Evolutionary conservation across 129 eudicot species (phyloP).

Genomic region (Calendula officinalis): DNA sequence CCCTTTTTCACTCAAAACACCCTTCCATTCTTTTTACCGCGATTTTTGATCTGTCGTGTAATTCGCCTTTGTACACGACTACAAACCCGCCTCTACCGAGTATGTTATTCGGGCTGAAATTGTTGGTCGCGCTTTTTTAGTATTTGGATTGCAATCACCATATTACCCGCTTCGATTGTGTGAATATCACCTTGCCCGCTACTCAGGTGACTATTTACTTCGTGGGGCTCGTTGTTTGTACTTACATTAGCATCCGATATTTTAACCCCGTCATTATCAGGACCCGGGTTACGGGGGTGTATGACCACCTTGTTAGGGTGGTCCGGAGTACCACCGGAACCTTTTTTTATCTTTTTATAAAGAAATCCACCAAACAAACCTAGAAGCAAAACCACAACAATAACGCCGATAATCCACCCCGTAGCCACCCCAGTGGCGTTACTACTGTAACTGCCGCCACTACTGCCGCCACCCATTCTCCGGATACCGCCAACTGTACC

Average conservation of each 20-base stretch:
- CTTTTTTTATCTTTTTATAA: conserved; percentile 31
- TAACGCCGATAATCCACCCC: conserved; percentile 42
- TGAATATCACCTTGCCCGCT: conserved; percentile 51
- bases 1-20: conserved; percentile 63
- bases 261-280: conserved; percentile 51
- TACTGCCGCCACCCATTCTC: not conserved
- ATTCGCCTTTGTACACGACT: conserved; percentile 88
- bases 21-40: conserved; percentile 96
- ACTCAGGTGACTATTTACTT: conserved; percentile 49
- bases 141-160: conserved; percentile 81
- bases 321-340: conserved; percentile 26
- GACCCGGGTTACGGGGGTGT: conserved; percentile 69
- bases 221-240: conserved; percentile 34
- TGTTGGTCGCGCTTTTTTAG: conserved; percentile 69
- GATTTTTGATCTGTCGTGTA: conserved; percentile 85
- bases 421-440: conserved; percentile 30
- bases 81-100: conserved; percentile 97
- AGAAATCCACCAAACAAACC: conserved; percentile 42
- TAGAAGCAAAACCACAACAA: conserved; percentile 30
- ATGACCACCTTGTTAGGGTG: conserved; percentile 34
- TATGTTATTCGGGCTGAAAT: conserved; percentile 72
- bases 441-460: conserved; percentile 3
- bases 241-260: conserved; percentile 55
- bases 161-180: conserved; percentile 59
- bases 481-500: conserved; percentile 16